Conservation (phyloP, 2,329 filamentous ascomycete genomes). For the Xylariaceae sp. region DNA sequence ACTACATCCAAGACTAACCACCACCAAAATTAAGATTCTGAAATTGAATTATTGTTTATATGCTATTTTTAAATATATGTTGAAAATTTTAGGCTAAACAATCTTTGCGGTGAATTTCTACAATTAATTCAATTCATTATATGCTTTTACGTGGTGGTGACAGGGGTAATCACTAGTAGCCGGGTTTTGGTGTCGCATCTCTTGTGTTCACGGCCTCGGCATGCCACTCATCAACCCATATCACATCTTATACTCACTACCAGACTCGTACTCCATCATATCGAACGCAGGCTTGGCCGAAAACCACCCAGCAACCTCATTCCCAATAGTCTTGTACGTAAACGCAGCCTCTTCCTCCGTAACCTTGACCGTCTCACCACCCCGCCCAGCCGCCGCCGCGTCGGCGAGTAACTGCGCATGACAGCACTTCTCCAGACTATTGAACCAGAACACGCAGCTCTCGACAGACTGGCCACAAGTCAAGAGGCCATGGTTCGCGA, state of each 20-base stretch:
- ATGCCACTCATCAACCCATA: background rate
- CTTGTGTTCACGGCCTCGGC: too few species aligned
- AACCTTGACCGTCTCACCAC: constrained; percentile 63
- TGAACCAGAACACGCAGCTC: constrained; percentile 51
- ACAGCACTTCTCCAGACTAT: constrained; percentile 46
- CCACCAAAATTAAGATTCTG: too few species aligned
- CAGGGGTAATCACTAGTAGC: too few species aligned
- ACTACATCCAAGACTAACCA: too few species aligned
- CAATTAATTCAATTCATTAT: too few species aligned
- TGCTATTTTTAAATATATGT: too few species aligned
- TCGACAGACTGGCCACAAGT: constrained; percentile 49
- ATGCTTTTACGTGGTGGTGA: too few species aligned
- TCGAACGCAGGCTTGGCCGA: constrained; percentile 69
- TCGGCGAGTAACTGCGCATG: constrained; percentile 51
- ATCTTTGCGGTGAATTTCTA: too few species aligned
- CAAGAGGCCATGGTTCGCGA: constrained; percentile 54
- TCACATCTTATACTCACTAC: constrained; percentile 23
- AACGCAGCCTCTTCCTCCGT: constrained; percentile 63
- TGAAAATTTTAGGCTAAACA: too few species aligned
- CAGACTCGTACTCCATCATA: constrained; percentile 36
- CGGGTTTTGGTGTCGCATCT: too few species aligned
- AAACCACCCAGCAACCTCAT: constrained; percentile 62
- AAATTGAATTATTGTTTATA: too few species aligned
- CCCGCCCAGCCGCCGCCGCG: constrained; percentile 58
- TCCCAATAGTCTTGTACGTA: constrained; percentile 64